phyloP scores from a whole-genome alignment of 2,329 filamentous ascomycete genomes.

The Hypoxylon sp. region DNA sequence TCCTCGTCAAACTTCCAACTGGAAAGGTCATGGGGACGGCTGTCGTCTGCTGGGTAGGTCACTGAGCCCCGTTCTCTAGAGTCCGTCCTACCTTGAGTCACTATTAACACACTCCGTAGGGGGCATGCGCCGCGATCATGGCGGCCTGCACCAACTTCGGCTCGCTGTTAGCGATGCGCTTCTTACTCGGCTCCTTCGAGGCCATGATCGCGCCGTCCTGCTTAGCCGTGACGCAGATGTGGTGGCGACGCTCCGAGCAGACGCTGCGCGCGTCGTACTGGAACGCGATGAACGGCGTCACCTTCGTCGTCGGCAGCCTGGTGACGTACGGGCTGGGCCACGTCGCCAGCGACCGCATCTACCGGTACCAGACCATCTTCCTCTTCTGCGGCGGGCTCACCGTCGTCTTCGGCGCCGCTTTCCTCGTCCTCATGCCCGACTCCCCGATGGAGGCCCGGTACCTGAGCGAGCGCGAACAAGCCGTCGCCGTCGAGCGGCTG shows the following conservation, averaged over 20 bases:
- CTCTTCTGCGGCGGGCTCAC: conserved; percentile 60
- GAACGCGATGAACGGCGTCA: conserved; percentile 64
- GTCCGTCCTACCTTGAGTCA: background rate
- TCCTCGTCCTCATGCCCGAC: conserved; percentile 69
- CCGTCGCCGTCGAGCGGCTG: conserved; percentile 74
- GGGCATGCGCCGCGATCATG: conserved; percentile 58
- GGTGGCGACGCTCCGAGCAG: conserved; percentile 61
- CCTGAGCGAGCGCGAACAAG: conserved; percentile 70
- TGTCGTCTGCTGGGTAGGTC: conserved; percentile 59
- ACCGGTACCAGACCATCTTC: conserved; percentile 62
- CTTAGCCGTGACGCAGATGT: conserved; percentile 62
- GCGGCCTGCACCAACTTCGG: conserved; percentile 57
- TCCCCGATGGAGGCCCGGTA: conserved; percentile 66
- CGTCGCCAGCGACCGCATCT: conserved; percentile 52
- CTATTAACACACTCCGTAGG: conserved; percentile 40
- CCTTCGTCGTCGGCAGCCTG: conserved; percentile 62
- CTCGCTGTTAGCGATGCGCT: conserved; percentile 54
- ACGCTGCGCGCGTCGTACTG: conserved; percentile 59
- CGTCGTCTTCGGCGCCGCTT: conserved; percentile 57
- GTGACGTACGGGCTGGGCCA: conserved; percentile 61
- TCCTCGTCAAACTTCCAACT: conserved; percentile 61
- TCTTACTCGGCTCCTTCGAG: conserved; percentile 57
- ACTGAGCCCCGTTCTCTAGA: background rate
- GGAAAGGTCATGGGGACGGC: conserved; percentile 62
- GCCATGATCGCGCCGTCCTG: conserved; percentile 60